These are phyloP conservation scores for Leishmania mexicana DNA, from an alignment of 208 protist genomes.

Conservation along the genomic window DNA sequence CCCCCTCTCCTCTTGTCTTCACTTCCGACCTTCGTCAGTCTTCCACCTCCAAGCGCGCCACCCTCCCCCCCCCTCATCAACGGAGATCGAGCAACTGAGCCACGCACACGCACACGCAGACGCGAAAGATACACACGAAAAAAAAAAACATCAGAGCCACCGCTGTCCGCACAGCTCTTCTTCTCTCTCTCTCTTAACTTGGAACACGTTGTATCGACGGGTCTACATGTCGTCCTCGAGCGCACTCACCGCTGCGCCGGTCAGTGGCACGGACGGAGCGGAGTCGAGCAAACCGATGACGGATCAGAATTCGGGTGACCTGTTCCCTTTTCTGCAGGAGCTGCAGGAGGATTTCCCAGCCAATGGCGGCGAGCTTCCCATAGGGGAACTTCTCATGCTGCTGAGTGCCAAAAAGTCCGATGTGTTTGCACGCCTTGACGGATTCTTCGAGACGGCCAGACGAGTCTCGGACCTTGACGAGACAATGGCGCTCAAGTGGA, in stretches of 20 bases:
- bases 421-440: conserved; percentile 41
- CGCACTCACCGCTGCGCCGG: neutral
- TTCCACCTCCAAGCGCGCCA: neutral
- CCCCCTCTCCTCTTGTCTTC: neutral
- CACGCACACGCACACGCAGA: neutral
- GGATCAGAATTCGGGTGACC: conserved; percentile 59
- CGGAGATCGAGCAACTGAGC: neutral
- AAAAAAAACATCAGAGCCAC: neutral
- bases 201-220: neutral
- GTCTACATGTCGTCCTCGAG: neutral
- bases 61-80: neutral
- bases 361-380: conserved; percentile 46
- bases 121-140: neutral
- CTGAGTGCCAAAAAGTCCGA: conserved; percentile 37
- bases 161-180: neutral
- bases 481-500: conserved; percentile 67
- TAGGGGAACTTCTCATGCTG: conserved; percentile 47
- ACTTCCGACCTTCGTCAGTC: neutral
- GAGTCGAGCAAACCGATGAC: neutral
- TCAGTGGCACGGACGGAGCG: neutral
- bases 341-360: conserved; percentile 36
- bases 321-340: conserved; percentile 39
- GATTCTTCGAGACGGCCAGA: conserved; percentile 34
- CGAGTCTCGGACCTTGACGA: conserved; percentile 52
- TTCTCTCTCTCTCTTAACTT: neutral